Evolutionary conservation across 2,329 filamentous ascomycete species (phyloP).

Genomic region (Byssochlamys sp.): DNA sequence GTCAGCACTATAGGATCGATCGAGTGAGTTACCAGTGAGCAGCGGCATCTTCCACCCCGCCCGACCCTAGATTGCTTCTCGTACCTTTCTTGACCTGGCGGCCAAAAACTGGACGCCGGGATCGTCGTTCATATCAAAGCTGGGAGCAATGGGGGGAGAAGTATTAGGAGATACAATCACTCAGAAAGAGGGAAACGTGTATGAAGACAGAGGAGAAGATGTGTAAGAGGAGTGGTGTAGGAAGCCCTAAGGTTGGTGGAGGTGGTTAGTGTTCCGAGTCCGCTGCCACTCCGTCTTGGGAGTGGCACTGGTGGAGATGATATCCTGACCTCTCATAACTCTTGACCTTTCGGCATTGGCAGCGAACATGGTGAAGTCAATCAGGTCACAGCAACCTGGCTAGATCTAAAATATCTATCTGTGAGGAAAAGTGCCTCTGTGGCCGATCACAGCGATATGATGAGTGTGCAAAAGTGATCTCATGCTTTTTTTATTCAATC

Average conservation of each 20-base stretch:
- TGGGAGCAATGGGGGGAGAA: neutral
- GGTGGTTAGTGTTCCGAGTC: slow-evolving; percentile 1
- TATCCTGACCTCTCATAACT: neutral
- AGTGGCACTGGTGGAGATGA: slow-evolving; percentile 3
- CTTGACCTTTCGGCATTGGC: neutral
- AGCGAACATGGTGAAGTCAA: neutral
- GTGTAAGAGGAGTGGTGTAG: neutral
- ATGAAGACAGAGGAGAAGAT: neutral
- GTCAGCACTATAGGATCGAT: neutral
- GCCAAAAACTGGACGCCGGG: slow-evolving; percentile 27
- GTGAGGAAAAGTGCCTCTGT: neutral
- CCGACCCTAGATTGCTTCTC: slow-evolving; percentile 7
- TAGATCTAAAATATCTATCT: neutral
- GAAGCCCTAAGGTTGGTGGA: slow-evolving; percentile 1
- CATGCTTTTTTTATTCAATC: neutral
- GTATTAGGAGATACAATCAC: neutral
- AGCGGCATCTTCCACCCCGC: slow-evolving; percentile 14
- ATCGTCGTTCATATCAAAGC: slow-evolving; percentile 27
- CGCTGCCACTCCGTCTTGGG: neutral
- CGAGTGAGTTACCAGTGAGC: neutral
- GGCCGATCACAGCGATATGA: neutral
- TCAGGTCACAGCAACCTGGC: neutral
- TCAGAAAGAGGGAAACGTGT: slow-evolving; percentile 8
- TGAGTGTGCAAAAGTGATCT: neutral
- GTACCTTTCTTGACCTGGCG: slow-evolving; percentile 31